phyloP scores from a whole-genome alignment of 129 eudicot species.

The Helianthus annuus region DNA sequence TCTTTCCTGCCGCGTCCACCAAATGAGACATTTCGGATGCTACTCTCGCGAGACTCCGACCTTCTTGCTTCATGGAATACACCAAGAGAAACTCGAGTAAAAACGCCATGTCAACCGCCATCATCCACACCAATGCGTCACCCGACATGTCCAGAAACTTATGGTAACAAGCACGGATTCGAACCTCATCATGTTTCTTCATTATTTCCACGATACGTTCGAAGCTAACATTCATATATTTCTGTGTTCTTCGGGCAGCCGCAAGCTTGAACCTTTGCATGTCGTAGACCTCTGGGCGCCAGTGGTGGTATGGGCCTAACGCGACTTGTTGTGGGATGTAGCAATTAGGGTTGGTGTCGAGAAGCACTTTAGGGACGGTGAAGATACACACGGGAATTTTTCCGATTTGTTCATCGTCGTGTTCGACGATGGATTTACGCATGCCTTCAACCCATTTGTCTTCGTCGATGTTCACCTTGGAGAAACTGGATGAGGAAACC shows the following conservation, averaged over 20 bases:
- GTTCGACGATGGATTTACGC: conserved; percentile 36
- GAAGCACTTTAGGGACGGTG: conserved; percentile 52
- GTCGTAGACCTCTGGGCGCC: conserved; percentile 27
- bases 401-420: conserved; percentile 23
- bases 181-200: conserved; percentile 31
- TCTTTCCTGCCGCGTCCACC: conserved; percentile 46
- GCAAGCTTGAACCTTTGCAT: conserved; percentile 36
- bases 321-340: conserved; percentile 55
- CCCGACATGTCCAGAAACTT: conserved; percentile 44
- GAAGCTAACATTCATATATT: conserved; percentile 19
- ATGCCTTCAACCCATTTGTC: conserved; percentile 34
- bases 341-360: conserved; percentile 36
- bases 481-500: conserved; percentile 4
- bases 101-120: conserved; percentile 58
- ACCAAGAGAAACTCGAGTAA: conserved; percentile 52
- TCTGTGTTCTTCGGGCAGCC: conserved; percentile 40
- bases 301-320: conserved; percentile 62
- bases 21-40: conserved; percentile 36
- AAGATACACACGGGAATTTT: conserved; percentile 48
- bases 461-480: not conserved
- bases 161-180: conserved; percentile 55
- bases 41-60: not conserved
- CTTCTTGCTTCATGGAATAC: conserved; percentile 37
- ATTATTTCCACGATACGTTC: conserved; percentile 35
- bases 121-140: conserved; percentile 61